Evolutionary conservation across 371 early-diverging fungal genomes (phyloP), one percentile per base, ranked within the genome.

Genomic region (Coemansia sp.): DNA sequence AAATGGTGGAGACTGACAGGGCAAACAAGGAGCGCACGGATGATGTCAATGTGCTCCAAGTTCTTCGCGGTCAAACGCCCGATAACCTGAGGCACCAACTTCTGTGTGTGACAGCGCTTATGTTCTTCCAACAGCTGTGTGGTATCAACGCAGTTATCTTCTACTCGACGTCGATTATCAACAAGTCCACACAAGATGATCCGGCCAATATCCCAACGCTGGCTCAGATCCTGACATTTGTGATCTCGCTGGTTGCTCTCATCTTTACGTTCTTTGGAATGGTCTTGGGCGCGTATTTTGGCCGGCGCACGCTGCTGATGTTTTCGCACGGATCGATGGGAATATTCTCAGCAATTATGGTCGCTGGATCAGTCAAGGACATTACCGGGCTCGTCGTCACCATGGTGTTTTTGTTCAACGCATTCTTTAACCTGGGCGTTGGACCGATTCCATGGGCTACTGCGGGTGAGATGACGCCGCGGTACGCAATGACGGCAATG

Each of bases 71-170:
- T 6, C 29, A 80, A 32, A 80, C 80, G 5, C 70, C 79, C 2
- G 75, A 73, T 64, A 81, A 71, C 41, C 51, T 78, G 48, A 75
- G 80, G 54, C 69, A 81, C 44, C 83, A 80, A 55, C 70, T 85
- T 23, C 58, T 82, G 55, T 73, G 81, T 49, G 78, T 82, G 41
- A 76, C 82, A 0, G 76, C 83, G 41, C 69, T 86, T n/a, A 89
- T 89, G 58, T 79, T 94, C 49, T 83, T 89, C 17, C 95, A 95
- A 70, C 94, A 95, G 73, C 82, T 92, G 9, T 86, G 89, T 32
- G 95, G 94, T 39, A 92, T 97, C 83, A 94, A 94, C 69, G 93
- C 88, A 26, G 88, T 93, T 62, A 88, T 92, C 66, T 90, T 90
- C 70, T 95, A 90, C 79, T 88, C 84, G 69, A 89, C 81, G 58